Conservation (phyloP, 495 filamentous ascomycete genomes). For the Aspergillus heteromorphus region DNA sequence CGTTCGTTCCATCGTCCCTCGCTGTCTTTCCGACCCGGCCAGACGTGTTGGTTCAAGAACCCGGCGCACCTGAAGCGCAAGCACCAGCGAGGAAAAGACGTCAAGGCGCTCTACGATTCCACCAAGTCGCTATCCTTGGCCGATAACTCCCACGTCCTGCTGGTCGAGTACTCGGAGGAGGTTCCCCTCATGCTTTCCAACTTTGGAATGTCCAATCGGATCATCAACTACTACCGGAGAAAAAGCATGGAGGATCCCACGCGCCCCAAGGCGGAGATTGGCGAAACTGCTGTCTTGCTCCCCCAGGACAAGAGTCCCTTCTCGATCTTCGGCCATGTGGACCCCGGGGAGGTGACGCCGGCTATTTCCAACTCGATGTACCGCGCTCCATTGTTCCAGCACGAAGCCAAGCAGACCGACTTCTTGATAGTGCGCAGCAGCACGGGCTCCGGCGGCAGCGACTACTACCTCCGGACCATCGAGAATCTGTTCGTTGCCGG, state of each 20-base stretch:
- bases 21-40: conserved; percentile 56
- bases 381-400: conserved; percentile 86
- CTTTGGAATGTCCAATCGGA: conserved; percentile 91
- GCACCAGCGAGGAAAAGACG: conserved; percentile 65
- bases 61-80: conserved; percentile 60
- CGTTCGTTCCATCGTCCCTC: conserved; percentile 86
- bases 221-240: conserved; percentile 94
- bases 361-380: conserved; percentile 95
- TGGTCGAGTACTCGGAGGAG: conserved; percentile 96
- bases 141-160: conserved; percentile 78
- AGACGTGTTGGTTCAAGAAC: conserved; percentile 50
- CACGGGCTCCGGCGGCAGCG: conserved; percentile 65
- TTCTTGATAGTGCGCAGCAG: conserved; percentile 80
- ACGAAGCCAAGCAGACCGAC: conserved; percentile 70
- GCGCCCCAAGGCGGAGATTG: conserved; percentile 71
- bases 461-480: conserved; percentile 78
- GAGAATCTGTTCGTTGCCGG: conserved; percentile 87
- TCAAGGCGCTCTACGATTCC: conserved; percentile 66
- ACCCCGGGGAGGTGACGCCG: conserved; percentile 81
- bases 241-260: conserved; percentile 73
- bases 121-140: conserved; percentile 74
- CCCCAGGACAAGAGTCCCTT: conserved; percentile 95
- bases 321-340: conserved; percentile 86
- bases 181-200: conserved; percentile 86
- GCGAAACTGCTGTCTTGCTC: conserved; percentile 78